Percentiles rank a stretch among this genome's conserved stretches.
Conservation (phyloP, 352 stramenopile species). For the Phytophthora crassamura region DNA sequence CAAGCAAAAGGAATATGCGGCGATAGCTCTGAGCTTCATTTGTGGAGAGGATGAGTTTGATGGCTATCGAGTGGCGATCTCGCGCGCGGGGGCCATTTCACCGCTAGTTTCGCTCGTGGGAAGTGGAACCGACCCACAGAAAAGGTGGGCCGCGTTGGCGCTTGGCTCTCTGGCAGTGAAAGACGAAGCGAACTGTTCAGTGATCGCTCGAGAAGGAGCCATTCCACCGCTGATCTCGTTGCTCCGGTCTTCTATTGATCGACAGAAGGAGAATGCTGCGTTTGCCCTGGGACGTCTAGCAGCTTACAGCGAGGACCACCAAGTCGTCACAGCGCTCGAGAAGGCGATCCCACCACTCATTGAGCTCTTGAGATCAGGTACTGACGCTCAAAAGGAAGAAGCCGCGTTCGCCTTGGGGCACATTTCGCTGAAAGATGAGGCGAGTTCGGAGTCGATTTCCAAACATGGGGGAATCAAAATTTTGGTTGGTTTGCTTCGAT, state of each 20-base stretch:
- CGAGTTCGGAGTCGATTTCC: not conserved
- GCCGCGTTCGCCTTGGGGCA: constrained; percentile 6
- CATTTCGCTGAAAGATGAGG: constrained; percentile 1
- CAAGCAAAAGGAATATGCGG: constrained; percentile 4
- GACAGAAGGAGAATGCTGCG: constrained; percentile 9
- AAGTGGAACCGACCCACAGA: not conserved
- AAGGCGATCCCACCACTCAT: not conserved
- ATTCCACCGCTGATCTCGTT: constrained; percentile 8
- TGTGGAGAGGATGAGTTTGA: constrained; percentile 8
- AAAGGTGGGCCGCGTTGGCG: constrained; percentile 5
- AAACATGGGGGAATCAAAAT: not conserved
- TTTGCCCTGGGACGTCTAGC: constrained; percentile 5
- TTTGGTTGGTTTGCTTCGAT: not conserved
- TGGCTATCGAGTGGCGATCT: constrained; percentile 6
- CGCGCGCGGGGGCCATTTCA: constrained; percentile 1
- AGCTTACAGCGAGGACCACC: not conserved
- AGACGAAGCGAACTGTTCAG: not conserved
- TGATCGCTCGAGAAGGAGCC: constrained; percentile 4
- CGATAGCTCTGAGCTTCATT: constrained; percentile 4
- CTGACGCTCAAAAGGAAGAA: constrained; percentile 13
- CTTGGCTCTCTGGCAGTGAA: constrained; percentile 4
- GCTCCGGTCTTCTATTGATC: not conserved
- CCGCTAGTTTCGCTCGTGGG: constrained; percentile 8
- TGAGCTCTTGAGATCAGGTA: not conserved
- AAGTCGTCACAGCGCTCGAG: not conserved